phyloP scores from a whole-genome alignment of 805 yeast species.

The Wickerhamiella alocasiicola region DNA sequence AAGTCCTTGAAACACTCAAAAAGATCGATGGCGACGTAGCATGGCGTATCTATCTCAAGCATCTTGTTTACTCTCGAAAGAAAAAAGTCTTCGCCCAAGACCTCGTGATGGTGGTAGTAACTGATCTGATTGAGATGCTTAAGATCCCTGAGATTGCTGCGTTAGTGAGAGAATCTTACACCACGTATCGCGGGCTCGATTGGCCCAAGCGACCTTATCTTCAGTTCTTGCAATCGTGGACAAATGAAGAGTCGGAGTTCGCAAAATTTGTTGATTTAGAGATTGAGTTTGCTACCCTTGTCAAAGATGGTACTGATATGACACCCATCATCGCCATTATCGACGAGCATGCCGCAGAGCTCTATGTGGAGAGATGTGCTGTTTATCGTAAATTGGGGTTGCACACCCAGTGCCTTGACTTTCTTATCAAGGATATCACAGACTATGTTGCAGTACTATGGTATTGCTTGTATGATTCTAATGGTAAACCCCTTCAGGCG shows the following conservation, averaged over 20 bases:
- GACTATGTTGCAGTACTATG: conserved; percentile 28
- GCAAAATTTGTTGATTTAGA: conserved; percentile 20
- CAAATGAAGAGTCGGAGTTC: conserved; percentile 17
- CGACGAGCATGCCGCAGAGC: conserved; percentile 19
- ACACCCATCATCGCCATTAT: conserved; percentile 16
- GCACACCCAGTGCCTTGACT: conserved; percentile 26
- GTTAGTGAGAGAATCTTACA: conserved; percentile 19
- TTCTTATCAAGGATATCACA: conserved; percentile 24
- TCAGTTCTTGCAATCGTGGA: conserved; percentile 13
- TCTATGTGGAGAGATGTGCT: conserved; percentile 27
- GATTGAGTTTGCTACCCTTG: conserved; percentile 14
- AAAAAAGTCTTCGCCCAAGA: conserved; percentile 24
- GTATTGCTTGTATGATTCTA: conserved; percentile 24
- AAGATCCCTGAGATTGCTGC: conserved; percentile 15
- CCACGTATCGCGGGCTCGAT: conserved; percentile 18
- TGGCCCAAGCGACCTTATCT: conserved; percentile 26
- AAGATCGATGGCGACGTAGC: conserved; percentile 26
- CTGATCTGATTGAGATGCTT: conserved; percentile 25
- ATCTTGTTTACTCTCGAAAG: conserved; percentile 24
- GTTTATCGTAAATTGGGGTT: conserved; percentile 25
- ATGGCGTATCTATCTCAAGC: conserved; percentile 28
- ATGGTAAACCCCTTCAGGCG: conserved; percentile 2
- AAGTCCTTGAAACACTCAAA: conserved; percentile 25
- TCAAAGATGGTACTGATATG: conserved; percentile 12
- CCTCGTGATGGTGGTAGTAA: conserved; percentile 25